Conservation (phyloP, 139 green algal species). For the Chlorella sp. region DNA sequence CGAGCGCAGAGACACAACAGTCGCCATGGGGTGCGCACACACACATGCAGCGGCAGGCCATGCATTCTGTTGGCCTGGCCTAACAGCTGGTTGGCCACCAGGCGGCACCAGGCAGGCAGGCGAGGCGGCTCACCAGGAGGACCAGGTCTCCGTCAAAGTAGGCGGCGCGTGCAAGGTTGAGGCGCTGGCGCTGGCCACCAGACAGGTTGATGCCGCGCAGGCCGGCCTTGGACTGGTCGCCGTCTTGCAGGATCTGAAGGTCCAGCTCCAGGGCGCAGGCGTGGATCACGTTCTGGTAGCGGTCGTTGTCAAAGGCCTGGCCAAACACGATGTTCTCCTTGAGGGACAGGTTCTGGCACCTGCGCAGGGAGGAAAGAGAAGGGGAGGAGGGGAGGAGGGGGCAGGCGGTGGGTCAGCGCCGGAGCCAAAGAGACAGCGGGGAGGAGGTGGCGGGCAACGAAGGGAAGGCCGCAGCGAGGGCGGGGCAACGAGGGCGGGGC, state of each 20-base stretch:
- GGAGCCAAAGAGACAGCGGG: too few relatives aligned
- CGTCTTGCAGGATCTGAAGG: conserved; percentile 73
- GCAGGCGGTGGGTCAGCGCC: too few relatives aligned
- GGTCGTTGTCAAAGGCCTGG: conserved; percentile 54
- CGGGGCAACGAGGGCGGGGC: neutral
- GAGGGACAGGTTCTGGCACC: conserved; percentile 86
- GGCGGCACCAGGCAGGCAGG: neutral
- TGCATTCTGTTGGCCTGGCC: too few relatives aligned
- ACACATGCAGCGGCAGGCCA: too few relatives aligned
- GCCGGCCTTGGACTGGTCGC: conserved; percentile 86
- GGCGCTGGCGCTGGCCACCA: conserved; percentile 90
- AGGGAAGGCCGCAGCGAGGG: too few relatives aligned
- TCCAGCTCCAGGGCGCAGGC: conserved; percentile 65
- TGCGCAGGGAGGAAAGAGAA: neutral
- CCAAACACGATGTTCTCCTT: conserved; percentile 84
- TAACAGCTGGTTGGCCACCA: neutral
- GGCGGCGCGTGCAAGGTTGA: conserved; percentile 84
- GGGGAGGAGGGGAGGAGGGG: neutral
- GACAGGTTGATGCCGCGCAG: conserved; percentile 91
- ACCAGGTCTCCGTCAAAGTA: conserved; percentile 85
- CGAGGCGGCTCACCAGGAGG: conserved; percentile 61
- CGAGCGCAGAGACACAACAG: too few relatives aligned
- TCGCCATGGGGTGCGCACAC: too few relatives aligned
- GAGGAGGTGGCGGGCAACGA: too few relatives aligned
- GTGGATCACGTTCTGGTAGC: conserved; percentile 61